Evolutionary conservation across 169 alveolate genomes (phyloP).

Genomic region (Theileria annulata): DNA sequence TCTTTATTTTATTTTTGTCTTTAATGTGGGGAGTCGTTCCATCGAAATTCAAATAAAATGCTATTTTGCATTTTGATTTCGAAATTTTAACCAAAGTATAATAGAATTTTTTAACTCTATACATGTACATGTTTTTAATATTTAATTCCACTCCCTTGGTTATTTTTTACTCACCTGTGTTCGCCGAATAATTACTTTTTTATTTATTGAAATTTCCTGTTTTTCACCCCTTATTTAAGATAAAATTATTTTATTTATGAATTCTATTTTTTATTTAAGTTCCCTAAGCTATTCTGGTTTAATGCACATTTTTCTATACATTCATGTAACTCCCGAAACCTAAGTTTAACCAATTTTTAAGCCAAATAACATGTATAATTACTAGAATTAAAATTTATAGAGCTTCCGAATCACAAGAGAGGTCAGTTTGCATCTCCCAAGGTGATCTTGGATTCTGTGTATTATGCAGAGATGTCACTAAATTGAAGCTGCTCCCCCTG

Average conservation of each 20-base stretch:
- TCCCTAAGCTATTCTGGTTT: background rate
- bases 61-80: background rate
- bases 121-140: no score
- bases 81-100: background rate
- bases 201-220: no score
- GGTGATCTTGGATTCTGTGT: slow-evolving; percentile 49
- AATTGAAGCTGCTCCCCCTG: background rate
- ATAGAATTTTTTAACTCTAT: background rate
- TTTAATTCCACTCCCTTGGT: background rate
- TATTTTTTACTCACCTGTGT: background rate
- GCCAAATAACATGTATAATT: background rate
- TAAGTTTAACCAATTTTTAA: background rate
- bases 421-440: slow-evolving; percentile 59
- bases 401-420: slow-evolving; percentile 40
- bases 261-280: background rate
- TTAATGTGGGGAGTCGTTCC: slow-evolving; percentile 7
- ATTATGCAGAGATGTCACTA: background rate
- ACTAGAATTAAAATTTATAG: slow-evolving; percentile 1
- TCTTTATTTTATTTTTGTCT: background rate
- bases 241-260: background rate
- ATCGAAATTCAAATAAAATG: background rate
- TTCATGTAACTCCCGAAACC: background rate
- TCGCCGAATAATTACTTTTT: background rate
- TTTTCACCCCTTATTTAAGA: background rate
- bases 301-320: background rate